Evolutionary conservation across 768 basidiomycete genomes (phyloP), one percentile per base, ranked within the genome.

Genomic region (Collybia sordida): DNA sequence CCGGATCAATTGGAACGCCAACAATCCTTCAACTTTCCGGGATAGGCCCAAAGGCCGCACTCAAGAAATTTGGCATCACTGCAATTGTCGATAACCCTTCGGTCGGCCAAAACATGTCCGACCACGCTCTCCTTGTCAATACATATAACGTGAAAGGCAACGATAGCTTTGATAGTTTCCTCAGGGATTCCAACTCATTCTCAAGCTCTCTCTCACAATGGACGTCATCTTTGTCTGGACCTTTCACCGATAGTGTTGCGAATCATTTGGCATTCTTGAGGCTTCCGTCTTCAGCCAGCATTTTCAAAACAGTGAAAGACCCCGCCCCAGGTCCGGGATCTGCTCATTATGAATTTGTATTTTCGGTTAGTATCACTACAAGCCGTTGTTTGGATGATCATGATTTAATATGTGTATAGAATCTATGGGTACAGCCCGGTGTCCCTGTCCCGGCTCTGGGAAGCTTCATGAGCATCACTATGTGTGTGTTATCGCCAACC

Each of bases 321-420:
- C 65, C 65, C 1, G 55, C 65, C 3, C 52, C 64, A 0, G 65
- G 65, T 3, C 52, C 45, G 1, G 36, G 49, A 9, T 62, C 59
- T n/a, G 57, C 61, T 28, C 64, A 67, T 50, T 59, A 61, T 24
- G 65, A 67, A 39, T 54, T 62, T 2, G 41, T 48, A 0, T 48
- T 59, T 35, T 55, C 56, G 15, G 56, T 59, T 19, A 18, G 52
- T 35, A n/a, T 43, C 11, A 4, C 19, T 31, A 31, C 11, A 12
- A 14, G n/a, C n/a, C 31, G 9, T 31, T 11, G 31, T 31, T 4
- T 31, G 31, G 25, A 27, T 27, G 9, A 31, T 31, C 11, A 12
- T 3, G 14, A 14, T 3, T 14, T 31, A 31, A 31, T 31, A 12
- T 31, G 9, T 31, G 14, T 31, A 14, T 31, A 31, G 31, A 31